phyloP scores from a whole-genome alignment of 306 rosid genomes.

The Astragalus glycyphyllos region DNA sequence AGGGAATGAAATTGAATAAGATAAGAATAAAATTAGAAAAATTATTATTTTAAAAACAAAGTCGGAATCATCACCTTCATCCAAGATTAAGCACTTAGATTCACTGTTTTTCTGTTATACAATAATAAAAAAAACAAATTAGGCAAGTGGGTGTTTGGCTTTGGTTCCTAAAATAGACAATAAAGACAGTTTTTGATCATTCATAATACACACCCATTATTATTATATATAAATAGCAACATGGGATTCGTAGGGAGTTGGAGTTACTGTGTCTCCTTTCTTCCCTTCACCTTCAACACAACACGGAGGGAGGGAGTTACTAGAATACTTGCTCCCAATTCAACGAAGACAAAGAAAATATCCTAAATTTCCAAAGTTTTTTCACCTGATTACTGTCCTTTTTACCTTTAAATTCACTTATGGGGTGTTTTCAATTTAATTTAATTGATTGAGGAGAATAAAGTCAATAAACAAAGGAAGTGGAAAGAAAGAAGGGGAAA shows the following conservation, averaged over 20 bases:
- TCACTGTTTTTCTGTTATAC: background rate
- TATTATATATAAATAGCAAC: constrained; percentile 4
- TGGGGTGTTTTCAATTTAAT: background rate
- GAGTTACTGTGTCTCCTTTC: constrained; percentile 2
- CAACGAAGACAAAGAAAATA: background rate
- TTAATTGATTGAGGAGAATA: background rate
- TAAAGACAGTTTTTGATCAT: constrained; percentile 23
- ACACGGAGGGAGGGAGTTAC: too few relatives aligned
- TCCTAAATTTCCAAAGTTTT: background rate
- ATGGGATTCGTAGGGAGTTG: background rate
- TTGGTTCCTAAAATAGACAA: constrained; percentile 43
- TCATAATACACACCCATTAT: background rate
- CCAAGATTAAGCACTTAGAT: constrained; percentile 14
- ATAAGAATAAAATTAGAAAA: constrained; percentile 3
- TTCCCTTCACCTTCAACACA: constrained; percentile 3
- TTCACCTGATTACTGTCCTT: background rate
- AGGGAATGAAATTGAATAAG: constrained; percentile 20
- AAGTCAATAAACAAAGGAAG: background rate
- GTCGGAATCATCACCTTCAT: constrained; percentile 1
- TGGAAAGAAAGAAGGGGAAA: background rate
- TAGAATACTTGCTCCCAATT: too few relatives aligned
- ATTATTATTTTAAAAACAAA: too few relatives aligned
- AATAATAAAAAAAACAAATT: background rate
- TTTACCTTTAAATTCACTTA: background rate
- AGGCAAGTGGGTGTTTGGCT: constrained; percentile 40